Conservation (phyloP, 73 alveolate species). For the Tetrahymena malaccensis region DNA sequence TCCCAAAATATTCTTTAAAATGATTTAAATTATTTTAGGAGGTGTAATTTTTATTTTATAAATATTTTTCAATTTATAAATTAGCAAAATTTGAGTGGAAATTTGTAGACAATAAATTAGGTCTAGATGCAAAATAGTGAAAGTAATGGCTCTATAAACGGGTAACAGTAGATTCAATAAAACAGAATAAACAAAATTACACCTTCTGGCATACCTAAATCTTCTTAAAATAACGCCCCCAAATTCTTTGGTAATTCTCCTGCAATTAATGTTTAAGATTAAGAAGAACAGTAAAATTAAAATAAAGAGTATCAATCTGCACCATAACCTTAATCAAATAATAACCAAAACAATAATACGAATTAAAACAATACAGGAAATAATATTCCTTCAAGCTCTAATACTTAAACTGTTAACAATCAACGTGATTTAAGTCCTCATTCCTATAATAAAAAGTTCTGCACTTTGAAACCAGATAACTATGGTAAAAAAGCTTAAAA, state of each 20-base stretch:
- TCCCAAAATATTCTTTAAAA: no score
- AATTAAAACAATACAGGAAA: background rate
- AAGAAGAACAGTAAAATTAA: background rate
- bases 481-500: background rate
- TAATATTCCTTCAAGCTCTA: background rate
- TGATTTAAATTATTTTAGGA: no score
- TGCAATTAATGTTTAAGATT: background rate
- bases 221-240: background rate
- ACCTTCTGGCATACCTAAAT: background rate
- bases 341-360: background rate
- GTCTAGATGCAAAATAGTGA: background rate
- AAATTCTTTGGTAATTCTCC: background rate
- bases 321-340: background rate
- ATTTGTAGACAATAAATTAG: background rate
- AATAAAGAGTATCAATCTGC: background rate
- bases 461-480: background rate
- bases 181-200: background rate
- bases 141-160: background rate
- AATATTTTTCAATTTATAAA: background rate
- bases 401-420: background rate
- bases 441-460: background rate
- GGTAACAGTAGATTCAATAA: background rate
- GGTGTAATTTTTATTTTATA: background rate
- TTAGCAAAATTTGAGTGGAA: background rate
- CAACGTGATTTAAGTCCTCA: background rate